phyloP scores from a whole-genome alignment of 2,329 filamentous ascomycete genomes.

The Dactylellina drechsleri region DNA sequence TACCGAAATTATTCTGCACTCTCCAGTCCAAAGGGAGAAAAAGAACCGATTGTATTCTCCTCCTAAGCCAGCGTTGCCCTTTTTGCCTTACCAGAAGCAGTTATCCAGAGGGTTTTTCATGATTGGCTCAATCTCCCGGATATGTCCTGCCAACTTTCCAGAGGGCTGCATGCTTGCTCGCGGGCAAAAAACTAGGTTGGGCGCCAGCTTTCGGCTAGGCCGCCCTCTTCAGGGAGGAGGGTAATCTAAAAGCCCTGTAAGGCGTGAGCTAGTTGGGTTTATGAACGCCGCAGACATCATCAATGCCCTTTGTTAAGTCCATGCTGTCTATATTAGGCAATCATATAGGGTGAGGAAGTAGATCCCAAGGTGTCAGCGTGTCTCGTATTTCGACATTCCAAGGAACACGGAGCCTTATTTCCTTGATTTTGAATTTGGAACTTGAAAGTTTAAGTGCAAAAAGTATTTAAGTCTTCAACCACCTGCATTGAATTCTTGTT shows the following conservation, averaged over 20 bases:
- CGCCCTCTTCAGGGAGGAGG: slow-evolving; percentile 39
- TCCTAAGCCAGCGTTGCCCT: not conserved
- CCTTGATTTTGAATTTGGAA: slow-evolving; percentile 27
- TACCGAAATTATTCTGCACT: no score
- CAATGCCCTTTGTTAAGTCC: slow-evolving; percentile 34
- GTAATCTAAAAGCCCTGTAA: slow-evolving; percentile 51
- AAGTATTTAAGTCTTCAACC: no score
- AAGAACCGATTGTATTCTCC: not conserved
- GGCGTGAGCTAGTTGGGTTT: slow-evolving; percentile 41
- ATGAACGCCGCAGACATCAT: slow-evolving; percentile 45
- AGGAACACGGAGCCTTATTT: slow-evolving; percentile 4
- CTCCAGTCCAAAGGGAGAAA: not conserved
- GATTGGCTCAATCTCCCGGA: slow-evolving; percentile 38
- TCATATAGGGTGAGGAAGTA: slow-evolving; percentile 29
- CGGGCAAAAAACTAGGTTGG: slow-evolving; percentile 49
- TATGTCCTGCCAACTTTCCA: slow-evolving; percentile 46
- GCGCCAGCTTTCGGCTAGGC: slow-evolving; percentile 48
- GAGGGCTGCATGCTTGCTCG: slow-evolving; percentile 41
- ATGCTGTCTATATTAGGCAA: slow-evolving; percentile 39
- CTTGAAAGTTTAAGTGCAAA: no score
- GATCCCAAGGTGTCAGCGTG: slow-evolving; percentile 19
- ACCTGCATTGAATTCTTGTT: no score
- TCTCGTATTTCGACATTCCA: slow-evolving; percentile 21
- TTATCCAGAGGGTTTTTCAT: slow-evolving; percentile 10
- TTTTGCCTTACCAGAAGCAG: slow-evolving; percentile 15